These are phyloP conservation scores for Phytophthora podocarpi DNA, from an alignment of 352 stramenopile genomes.

Conservation along the genomic window DNA sequence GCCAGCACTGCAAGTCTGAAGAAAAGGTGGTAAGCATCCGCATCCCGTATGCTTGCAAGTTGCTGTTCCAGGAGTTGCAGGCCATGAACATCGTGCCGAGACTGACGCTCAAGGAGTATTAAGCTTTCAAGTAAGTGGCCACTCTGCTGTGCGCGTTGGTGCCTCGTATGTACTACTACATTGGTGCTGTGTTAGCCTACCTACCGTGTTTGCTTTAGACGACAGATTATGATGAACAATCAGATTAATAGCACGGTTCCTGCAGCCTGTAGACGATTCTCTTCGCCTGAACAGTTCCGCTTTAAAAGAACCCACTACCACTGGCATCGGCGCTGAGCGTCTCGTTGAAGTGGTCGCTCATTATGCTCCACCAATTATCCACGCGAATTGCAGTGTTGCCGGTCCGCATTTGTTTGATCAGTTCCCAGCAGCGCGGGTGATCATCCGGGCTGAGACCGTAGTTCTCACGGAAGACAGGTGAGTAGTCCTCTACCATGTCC, in stretches of 20 bases:
- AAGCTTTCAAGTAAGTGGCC: conserved; percentile 27
- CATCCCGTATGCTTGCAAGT: conserved; percentile 99
- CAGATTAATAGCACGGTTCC: conserved; percentile 25
- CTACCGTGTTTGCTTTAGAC: conserved; percentile 23
- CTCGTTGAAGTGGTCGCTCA: conserved; percentile 7
- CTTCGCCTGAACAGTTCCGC: not conserved
- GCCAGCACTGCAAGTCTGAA: conserved; percentile 98
- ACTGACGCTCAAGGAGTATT: conserved; percentile 96
- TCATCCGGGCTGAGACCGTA: conserved; percentile 22
- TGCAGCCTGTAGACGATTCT: conserved; percentile 15
- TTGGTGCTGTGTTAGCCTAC: conserved; percentile 20
- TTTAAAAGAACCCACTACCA: conserved; percentile 3
- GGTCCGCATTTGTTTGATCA: conserved; percentile 20
- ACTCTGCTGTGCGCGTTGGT: no score
- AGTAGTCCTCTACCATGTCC: conserved; percentile 39
- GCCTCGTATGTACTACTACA: conserved; percentile 31
- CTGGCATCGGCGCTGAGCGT: not conserved
- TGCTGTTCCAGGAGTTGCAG: conserved; percentile 97
- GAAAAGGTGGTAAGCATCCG: conserved; percentile 98
- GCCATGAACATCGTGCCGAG: conserved; percentile 99
- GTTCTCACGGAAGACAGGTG: conserved; percentile 29
- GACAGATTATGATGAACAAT: conserved; percentile 21
- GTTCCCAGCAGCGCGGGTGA: conserved; percentile 28
- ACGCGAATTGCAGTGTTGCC: conserved; percentile 11
- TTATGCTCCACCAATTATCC: conserved; percentile 20